These are phyloP conservation scores for Neoboletus magnificus DNA, from an alignment of 768 basidiomycete genomes.

Conservation along the genomic window DNA sequence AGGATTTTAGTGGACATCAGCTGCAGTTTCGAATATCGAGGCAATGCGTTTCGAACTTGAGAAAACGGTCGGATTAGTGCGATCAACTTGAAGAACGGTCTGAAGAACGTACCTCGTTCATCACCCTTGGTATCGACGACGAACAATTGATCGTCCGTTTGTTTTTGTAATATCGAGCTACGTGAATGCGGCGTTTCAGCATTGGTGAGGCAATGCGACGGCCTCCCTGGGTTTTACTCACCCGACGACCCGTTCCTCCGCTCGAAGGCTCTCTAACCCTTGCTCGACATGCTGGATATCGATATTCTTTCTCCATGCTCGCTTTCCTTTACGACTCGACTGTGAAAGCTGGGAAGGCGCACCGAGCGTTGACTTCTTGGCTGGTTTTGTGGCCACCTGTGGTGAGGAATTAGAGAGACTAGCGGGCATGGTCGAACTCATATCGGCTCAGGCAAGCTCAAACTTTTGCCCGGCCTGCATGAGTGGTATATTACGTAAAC, in stretches of 20 bases:
- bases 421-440: conserved; percentile 2
- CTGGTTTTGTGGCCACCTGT: conserved; percentile 1
- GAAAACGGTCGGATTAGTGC: too few species aligned
- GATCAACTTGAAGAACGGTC: not conserved
- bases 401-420: conserved; percentile 2
- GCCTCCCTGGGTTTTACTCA: conserved; percentile 31
- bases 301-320: conserved; percentile 91
- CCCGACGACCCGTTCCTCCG: conserved; percentile 83
- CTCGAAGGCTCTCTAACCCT: conserved; percentile 69
- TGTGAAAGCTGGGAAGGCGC: conserved; percentile 43
- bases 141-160: conserved; percentile 73
- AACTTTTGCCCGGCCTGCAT: not conserved
- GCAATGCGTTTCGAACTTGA: conserved; percentile 57
- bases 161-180: conserved; percentile 63
- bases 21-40: conserved; percentile 49
- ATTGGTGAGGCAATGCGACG: not conserved
- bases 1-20: conserved; percentile 78
- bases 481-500: conserved; percentile 4
- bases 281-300: conserved; percentile 77
- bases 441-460: not conserved
- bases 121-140: conserved; percentile 79
- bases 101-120: conserved; percentile 47
- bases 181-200: not conserved
- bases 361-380: conserved; percentile 16
- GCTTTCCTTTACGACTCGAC: conserved; percentile 84